A percentile compares a stretch with the other conserved stretches of the same genome.
These are phyloP conservation scores for Yarrowia sp. DNA, from an alignment of 805 yeast species.

Conservation along the genomic window DNA sequence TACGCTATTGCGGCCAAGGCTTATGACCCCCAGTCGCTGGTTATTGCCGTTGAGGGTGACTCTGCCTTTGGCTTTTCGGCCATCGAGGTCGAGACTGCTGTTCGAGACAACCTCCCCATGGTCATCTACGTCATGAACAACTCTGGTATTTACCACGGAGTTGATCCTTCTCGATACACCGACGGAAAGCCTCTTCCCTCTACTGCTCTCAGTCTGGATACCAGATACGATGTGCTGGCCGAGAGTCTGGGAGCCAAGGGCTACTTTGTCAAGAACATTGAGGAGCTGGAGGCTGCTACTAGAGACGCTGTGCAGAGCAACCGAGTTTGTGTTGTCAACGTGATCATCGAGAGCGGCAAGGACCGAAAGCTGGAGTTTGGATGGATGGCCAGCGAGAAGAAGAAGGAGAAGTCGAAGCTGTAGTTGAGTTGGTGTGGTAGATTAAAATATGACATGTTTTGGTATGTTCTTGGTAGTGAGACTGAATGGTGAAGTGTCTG, in stretches of 20 bases:
- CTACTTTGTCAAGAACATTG: slow-evolving; percentile 44
- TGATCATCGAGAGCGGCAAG: slow-evolving; percentile 59
- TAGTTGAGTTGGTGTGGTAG: not conserved
- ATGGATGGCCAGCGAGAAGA: slow-evolving; percentile 59
- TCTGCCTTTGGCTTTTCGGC: slow-evolving; percentile 77
- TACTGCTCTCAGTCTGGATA: slow-evolving; percentile 56
- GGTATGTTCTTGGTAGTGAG: no score
- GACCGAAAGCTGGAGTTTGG: slow-evolving; percentile 58
- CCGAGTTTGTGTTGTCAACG: slow-evolving; percentile 52
- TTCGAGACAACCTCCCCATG: slow-evolving; percentile 52
- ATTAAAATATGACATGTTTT: no score
- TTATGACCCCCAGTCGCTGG: slow-evolving; percentile 45
- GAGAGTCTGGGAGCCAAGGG: slow-evolving; percentile 59
- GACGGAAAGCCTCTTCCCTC: slow-evolving; percentile 46
- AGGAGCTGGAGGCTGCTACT: slow-evolving; percentile 42
- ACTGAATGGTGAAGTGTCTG: no score
- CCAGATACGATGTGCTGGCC: slow-evolving; percentile 57
- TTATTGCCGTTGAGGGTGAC: slow-evolving; percentile 68
- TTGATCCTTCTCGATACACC: slow-evolving; percentile 39
- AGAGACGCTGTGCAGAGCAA: slow-evolving; percentile 41
- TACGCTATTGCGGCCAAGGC: slow-evolving; percentile 63
- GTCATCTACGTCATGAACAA: slow-evolving; percentile 67
- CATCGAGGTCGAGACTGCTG: slow-evolving; percentile 69
- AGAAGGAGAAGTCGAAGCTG: slow-evolving; percentile 35
- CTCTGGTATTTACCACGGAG: slow-evolving; percentile 70